Evolutionary conservation across 129 eudicot genomes (phyloP), one percentile per base, ranked within the genome.

Genomic region (Helianthus tuberosus): DNA sequence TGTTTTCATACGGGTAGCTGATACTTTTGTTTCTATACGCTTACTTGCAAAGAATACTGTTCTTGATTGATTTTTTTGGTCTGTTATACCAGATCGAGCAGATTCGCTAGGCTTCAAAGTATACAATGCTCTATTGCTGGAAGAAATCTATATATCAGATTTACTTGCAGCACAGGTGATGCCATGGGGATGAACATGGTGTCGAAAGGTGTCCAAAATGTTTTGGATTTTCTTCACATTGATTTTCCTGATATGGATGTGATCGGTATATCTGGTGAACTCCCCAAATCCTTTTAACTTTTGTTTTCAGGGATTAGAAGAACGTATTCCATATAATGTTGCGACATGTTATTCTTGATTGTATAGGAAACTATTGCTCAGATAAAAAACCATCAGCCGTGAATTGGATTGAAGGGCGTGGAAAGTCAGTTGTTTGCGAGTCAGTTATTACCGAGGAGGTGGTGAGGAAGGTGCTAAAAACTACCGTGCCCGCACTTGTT

Each of bases 121-220:
- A 71, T 88, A 52, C 79, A 81, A 75, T 88, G 94, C 72, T 73
- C 88, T 53, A 81, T 88, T 74, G 94, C 88, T 12, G 94, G 94
- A 60, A 88, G 76, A 66, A 85, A 88, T 73, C 80, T 88, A 9
- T 88, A 88, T 75, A 80, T 85, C 47, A 83, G 94, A 81, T 85
- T 88, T 72, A 80, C 81, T 78, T 88, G 94, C 84, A 83, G 94
- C 62, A 85, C 90, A 0, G 94, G 94, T 25, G 94, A 88, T 85
- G 94, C 94, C 49, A 88, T 88, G 94, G 94, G 94, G 69, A 88
- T 88, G 94, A 88, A 89, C 82, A 89, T 89, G 96, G 96, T 89
- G 67, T 89, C 96, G 1, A 89, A 89, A 75, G 91, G 96, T 54
- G 96, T 89, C 59, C 96, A 89, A 48, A 86, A 86, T 71, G 87